Percentiles rank a stretch among this genome's conserved stretches.
These are phyloP conservation scores for Hemileccinum impolitum DNA, from an alignment of 768 basidiomycete genomes.

Conservation along the genomic window DNA sequence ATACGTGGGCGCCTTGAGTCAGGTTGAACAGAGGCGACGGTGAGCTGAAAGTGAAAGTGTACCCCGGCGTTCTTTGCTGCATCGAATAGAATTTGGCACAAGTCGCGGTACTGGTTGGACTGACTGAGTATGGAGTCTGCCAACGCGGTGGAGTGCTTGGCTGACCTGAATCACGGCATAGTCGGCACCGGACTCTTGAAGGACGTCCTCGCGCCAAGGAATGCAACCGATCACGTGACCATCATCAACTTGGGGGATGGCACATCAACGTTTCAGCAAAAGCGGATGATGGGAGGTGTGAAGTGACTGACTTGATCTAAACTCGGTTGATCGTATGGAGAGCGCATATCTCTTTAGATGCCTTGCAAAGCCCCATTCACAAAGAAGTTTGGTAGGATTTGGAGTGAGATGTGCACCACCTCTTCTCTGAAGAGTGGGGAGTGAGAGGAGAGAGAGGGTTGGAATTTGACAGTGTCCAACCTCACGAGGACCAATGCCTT, in stretches of 20 bases:
- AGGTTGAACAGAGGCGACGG: slow-evolving; percentile 34
- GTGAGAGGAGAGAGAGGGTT: not conserved
- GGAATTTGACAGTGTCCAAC: slow-evolving; percentile 27
- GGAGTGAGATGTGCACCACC: slow-evolving; percentile 51
- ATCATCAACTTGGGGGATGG: slow-evolving; percentile 31
- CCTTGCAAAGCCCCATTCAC: slow-evolving; percentile 54
- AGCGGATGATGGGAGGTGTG: not conserved
- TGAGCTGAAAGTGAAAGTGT: slow-evolving; percentile 43
- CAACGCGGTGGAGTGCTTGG: not conserved
- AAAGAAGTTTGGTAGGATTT: slow-evolving; percentile 55
- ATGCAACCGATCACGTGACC: slow-evolving; percentile 45
- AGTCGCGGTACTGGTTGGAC: slow-evolving; percentile 47
- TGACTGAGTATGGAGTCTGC: not conserved
- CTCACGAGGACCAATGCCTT: slow-evolving; percentile 41
- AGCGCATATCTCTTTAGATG: slow-evolving; percentile 36
- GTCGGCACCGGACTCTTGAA: slow-evolving; percentile 51
- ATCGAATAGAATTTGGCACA: slow-evolving; percentile 47
- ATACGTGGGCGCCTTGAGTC: slow-evolving; percentile 30
- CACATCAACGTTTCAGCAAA: too few species aligned
- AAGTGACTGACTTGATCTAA: slow-evolving; percentile 22
- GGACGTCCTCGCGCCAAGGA: slow-evolving; percentile 47
- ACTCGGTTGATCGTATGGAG: slow-evolving; percentile 21
- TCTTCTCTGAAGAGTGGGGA: slow-evolving; percentile 26
- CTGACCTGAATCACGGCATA: slow-evolving; percentile 51
- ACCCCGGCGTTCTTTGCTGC: slow-evolving; percentile 49